Base-by-base conservation (phyloP, 441 rosid species). In the Pelargonium cotyledonis region DNA sequence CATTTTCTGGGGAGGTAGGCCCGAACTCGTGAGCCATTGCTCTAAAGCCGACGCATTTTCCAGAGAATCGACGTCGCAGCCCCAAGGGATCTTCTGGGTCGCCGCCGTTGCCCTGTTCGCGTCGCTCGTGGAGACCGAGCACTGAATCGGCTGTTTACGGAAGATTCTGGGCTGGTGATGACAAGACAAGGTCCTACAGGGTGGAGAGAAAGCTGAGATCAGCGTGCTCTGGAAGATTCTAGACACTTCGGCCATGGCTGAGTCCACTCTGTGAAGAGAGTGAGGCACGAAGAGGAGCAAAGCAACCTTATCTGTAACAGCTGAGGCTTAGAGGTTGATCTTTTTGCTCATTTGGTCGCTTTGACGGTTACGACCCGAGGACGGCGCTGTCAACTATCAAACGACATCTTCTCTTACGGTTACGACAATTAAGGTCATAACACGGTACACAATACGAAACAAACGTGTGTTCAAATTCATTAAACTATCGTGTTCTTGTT, bases 1-100 rank as follows among this genome's bases (percentile, higher is more conserved):
- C 98, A 91, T 91, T 75, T 91, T 94, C 84, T 91, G 98, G 0
- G 82, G 84, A 43, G 98, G 97, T 12, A 91, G 81, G 3, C 98
- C 98, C 4, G 88, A 88, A 26, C 79, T 88, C 31, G 92, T 84
- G 71, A 94, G 82, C 97, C 98, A 94, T 44, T 77, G 81, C 77
- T 89, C 92, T 40, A 94, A 87, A 14, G 82, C 91, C 66, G 85
- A 83, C 0, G 96, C 92, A 77, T 89, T 91, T 73, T 88, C 97
- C 44, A 88, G 71, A 0, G 97, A 89, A 80, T 94, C 98, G 9
- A 81, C 73, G 61, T 94, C 93, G 72, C 98, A 91, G 0, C 98
- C 98, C 97, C 98, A 94, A 0, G 92, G 89, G 8, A 94, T 67
- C 65, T 15, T 76, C 62, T 65, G 80, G 63, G 81, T 83, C 53